Conservation (phyloP, 2,329 filamentous ascomycete genomes). For the Malbranchea zuffiana region DNA sequence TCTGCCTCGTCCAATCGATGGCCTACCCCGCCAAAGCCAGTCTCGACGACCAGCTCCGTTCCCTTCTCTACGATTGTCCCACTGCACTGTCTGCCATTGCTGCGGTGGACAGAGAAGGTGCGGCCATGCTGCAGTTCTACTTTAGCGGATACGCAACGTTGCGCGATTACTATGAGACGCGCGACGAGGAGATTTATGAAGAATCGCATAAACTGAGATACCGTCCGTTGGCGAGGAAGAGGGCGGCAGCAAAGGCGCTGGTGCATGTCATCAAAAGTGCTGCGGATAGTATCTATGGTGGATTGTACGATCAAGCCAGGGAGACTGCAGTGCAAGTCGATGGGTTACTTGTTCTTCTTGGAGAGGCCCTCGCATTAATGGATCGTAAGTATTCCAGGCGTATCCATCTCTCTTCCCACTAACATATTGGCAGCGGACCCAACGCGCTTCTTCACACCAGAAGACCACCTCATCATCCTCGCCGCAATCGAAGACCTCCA, state of each 20-base stretch:
- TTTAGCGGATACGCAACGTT: conserved; percentile 88
- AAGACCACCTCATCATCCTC: conserved; percentile 64
- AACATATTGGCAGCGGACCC: conserved; percentile 33
- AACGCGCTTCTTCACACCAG: conserved; percentile 50
- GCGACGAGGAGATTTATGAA: conserved; percentile 52
- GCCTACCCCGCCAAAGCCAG: conserved; percentile 62
- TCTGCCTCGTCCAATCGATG: conserved; percentile 74
- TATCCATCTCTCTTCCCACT: conserved; percentile 10
- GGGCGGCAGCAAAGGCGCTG: conserved; percentile 61
- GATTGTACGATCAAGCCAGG: conserved; percentile 69
- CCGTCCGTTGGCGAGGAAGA: conserved; percentile 50
- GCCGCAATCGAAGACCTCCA: conserved; percentile 71
- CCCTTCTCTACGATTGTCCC: conserved; percentile 61
- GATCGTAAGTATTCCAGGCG: conserved; percentile 37
- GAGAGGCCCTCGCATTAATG: conserved; percentile 70
- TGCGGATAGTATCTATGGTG: conserved; percentile 82
- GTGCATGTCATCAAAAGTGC: conserved; percentile 76
- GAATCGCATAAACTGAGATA: conserved; percentile 33
- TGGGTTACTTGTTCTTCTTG: conserved; percentile 69
- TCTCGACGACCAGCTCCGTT: conserved; percentile 60
- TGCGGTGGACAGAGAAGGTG: conserved; percentile 66
- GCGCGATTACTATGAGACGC: conserved; percentile 79
- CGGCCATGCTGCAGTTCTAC: conserved; percentile 69
- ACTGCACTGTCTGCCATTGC: conserved; percentile 61
- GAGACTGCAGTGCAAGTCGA: conserved; percentile 83